Evolutionary conservation across 805 yeast genomes (phyloP), one percentile per base, ranked within the genome.

Genomic region (Candida chilensis): DNA sequence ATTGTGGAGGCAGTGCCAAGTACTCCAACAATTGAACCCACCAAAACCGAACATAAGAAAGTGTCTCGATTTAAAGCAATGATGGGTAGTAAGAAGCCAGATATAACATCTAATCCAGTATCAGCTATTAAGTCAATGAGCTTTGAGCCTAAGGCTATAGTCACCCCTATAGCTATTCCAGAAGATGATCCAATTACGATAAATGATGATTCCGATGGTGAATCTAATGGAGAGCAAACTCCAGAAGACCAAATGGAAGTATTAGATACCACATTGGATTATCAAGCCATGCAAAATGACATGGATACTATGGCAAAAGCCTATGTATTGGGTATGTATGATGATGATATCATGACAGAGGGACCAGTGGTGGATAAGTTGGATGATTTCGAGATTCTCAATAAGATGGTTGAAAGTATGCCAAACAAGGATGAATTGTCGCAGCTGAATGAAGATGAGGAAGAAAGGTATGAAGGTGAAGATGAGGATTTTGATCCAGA

Each of bases 251-350:
- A 16, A 19, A 11, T 22, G 1, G 45, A 37, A 24, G 42, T 48
- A 11, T 36, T 40, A 24, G 52, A 48, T 16, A 50, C 62, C 3
- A 35, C 50, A 1, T 37, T 63, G 6, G 78, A 73, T 36, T 68
- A 59, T 39, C 47, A 43, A 7, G 40, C 59, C 2, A 34, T 70
- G 17, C 64, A 61, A 16, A 57, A 57, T 13, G 68, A 73, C 39
- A 33, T 68, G 38, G 79, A 74, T 29, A 62, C 68, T 3, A 69
- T 76, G 78, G 80, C 73, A 0, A 60, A 64, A 30, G 81, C 80
- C 1, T 78, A 78, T 38, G 54, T 62, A n/a, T 39, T 61, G 15
- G 84, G 83, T 1, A 47, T 68, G 38, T 75, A 72, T 41, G 81
- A 76, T 41, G 82, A 73, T 36, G 82, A 77, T 39, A 49, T 70